phyloP scores from a whole-genome alignment of 495 filamentous ascomycete species.

The Trichoderma gamsii region DNA sequence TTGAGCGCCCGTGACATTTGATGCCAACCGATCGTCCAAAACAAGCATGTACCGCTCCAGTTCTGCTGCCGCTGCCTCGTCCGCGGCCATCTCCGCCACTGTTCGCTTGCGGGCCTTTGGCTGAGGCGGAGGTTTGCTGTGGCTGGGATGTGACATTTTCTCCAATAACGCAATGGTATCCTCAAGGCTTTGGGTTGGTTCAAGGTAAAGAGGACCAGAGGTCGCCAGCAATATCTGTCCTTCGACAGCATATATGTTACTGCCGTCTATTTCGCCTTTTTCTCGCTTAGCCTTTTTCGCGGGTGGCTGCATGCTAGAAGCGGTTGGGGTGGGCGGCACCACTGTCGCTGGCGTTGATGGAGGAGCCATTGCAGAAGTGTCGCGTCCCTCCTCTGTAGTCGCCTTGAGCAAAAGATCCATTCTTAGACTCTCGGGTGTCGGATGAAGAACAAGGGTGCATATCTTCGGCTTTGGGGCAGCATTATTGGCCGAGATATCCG shows the following conservation, averaged over 20 bases:
- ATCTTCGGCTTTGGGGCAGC: conserved; percentile 53
- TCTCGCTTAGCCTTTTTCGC: conserved; percentile 63
- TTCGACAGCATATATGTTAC: conserved; percentile 67
- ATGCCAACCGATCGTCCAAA: conserved; percentile 75
- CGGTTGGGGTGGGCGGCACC: conserved; percentile 55
- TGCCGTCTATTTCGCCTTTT: conserved; percentile 67
- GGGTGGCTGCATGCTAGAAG: conserved; percentile 47
- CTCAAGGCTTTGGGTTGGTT: conserved; percentile 60
- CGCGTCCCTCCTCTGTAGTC: conserved; percentile 47
- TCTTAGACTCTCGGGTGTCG: conserved; percentile 67
- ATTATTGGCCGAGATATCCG: conserved; percentile 43
- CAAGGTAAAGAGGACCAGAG: conserved; percentile 67
- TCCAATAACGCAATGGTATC: conserved; percentile 65
- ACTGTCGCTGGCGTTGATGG: conserved; percentile 60
- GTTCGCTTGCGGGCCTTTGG: conserved; percentile 91
- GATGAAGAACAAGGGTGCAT: conserved; percentile 75
- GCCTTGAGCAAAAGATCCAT: conserved; percentile 71
- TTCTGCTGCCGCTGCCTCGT: conserved; percentile 83
- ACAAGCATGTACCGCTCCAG: conserved; percentile 89
- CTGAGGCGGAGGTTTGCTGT: conserved; percentile 65
- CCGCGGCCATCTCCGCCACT: conserved; percentile 85
- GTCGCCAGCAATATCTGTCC: conserved; percentile 62
- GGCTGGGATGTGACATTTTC: conserved; percentile 64
- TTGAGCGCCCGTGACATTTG: conserved; percentile 50
- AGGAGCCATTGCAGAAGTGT: conserved; percentile 49